Base-by-base conservation (phyloP, 306 rosid genomes). In the Prunus dulcis region DNA sequence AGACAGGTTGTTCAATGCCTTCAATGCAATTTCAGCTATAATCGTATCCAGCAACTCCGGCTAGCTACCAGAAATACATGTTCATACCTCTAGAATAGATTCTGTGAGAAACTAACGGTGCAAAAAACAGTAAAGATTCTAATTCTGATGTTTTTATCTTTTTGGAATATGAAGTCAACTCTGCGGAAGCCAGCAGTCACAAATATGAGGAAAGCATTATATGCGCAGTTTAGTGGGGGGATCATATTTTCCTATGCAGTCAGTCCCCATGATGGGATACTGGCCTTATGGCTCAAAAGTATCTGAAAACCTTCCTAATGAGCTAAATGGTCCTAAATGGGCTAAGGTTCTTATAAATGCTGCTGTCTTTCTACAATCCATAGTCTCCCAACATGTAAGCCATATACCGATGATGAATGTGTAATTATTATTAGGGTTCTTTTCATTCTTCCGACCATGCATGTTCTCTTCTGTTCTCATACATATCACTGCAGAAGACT, bases 201-300 rank as follows among this genome's bases (percentile, higher is more conserved):
- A 53, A 89, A 85, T 74, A 87, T 89, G 93, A 85, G 84, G 76
- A 89, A 81, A 75, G 89, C 85, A 0, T 28, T 89, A n/a, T 74
- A 49, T 74, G 15, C 74, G 7, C 91, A 85, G 72, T 89, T 74
- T 22, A 85, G 84, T 41, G 72, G 74, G 71, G 93, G 93, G 22
- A 45, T 34, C 0, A 0, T 87, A 15, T 61, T 83, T 14, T 87
- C 83, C 74, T 85, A 89, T 25, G 88, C 85, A 41, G 84, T 87
- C 85, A 41, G 84, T 87, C 1, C 77, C 71, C 63, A 2, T 87
- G 0, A 8, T 81, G 5, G 91, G 89, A 18, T 89, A 85, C 75
- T 89, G 93, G 93, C 89, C 91, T 52, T 89, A 87, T 69, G 91
- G 93, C 2, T 55, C 89, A 11, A 27, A 38, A 4, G 86, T 76